Conservation (phyloP, 2,329 filamentous ascomycete genomes). For the Ophiostoma novo-ulmi region DNA sequence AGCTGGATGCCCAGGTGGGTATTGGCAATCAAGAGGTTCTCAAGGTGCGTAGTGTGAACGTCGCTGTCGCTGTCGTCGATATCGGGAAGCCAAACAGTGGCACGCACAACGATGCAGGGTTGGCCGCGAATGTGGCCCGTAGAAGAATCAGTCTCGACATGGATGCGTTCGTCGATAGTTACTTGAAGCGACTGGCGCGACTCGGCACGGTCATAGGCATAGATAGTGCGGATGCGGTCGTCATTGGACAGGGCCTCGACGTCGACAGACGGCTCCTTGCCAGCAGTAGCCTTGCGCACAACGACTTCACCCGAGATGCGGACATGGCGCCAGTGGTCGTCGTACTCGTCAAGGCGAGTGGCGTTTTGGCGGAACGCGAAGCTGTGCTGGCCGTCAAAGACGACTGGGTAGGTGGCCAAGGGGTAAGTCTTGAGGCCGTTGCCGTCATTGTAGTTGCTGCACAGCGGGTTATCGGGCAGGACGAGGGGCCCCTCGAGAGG, state of each 20-base stretch:
- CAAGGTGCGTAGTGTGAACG: conserved; percentile 31
- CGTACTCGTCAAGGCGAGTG: background rate
- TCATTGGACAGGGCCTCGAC: conserved; percentile 46
- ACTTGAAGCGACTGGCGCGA: conserved; percentile 32
- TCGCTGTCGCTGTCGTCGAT: conserved; percentile 25
- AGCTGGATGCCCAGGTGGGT: conserved; percentile 41
- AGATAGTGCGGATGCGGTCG: conserved; percentile 35
- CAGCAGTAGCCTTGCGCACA: conserved; percentile 34
- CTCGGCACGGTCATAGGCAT: conserved; percentile 34
- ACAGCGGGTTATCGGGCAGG: conserved; percentile 13
- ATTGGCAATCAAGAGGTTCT: conserved; percentile 36
- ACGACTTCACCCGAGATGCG: conserved; percentile 44
- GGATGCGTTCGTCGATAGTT: conserved; percentile 19
- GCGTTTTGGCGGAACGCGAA: conserved; percentile 18
- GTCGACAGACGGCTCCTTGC: conserved; percentile 36
- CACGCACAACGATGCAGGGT: conserved; percentile 47
- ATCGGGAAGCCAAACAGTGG: conserved; percentile 45
- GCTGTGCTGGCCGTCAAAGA: conserved; percentile 32
- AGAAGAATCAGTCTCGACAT: background rate
- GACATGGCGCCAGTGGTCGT: conserved; percentile 31
- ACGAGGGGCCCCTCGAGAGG: conserved; percentile 22
- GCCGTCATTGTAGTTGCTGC: background rate
- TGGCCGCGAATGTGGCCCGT: conserved; percentile 23
- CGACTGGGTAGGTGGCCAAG: conserved; percentile 30
- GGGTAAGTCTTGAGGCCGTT: background rate